These are phyloP conservation scores for Hemisphaericaspora subhashii DNA, from an alignment of 1,139 yeast species.

Conservation along the genomic window DNA sequence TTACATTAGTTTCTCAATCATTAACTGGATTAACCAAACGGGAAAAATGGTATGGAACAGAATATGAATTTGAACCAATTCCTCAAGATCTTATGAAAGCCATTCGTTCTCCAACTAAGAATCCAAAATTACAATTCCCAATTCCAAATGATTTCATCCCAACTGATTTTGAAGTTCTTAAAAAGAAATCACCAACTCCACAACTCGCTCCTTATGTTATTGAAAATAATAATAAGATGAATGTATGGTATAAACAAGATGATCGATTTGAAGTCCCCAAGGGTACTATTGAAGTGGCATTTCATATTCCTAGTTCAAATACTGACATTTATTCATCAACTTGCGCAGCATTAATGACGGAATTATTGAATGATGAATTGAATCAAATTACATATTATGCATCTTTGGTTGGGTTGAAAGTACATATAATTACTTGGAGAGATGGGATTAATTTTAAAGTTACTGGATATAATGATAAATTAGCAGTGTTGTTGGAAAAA, in stretches of 20 bases:
- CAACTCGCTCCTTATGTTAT: constrained; percentile 39
- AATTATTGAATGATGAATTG: constrained; percentile 71
- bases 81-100: constrained; percentile 34
- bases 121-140: constrained; percentile 60
- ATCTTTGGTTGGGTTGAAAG: constrained; percentile 71
- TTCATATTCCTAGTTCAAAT: constrained; percentile 66
- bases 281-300: constrained; percentile 63
- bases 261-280: constrained; percentile 89
- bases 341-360: constrained; percentile 61
- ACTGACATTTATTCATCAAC: constrained; percentile 58
- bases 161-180: constrained; percentile 62
- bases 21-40: constrained; percentile 38
- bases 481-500: constrained; percentile 59
- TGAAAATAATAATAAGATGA: constrained; percentile 31
- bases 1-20: constrained; percentile 54
- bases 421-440: constrained; percentile 56
- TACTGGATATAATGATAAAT: constrained; percentile 82
- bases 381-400: constrained; percentile 84
- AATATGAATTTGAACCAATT: constrained; percentile 55
- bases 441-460: constrained; percentile 72
- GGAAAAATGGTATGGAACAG: constrained; percentile 93
- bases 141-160: constrained; percentile 77
- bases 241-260: constrained; percentile 88
- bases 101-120: constrained; percentile 33
- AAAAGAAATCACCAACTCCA: constrained; percentile 34